Percentiles rank a stretch among this genome's conserved stretches.
phyloP scores from a whole-genome alignment of 345 rosid species.

The Euphorbia peplus region DNA sequence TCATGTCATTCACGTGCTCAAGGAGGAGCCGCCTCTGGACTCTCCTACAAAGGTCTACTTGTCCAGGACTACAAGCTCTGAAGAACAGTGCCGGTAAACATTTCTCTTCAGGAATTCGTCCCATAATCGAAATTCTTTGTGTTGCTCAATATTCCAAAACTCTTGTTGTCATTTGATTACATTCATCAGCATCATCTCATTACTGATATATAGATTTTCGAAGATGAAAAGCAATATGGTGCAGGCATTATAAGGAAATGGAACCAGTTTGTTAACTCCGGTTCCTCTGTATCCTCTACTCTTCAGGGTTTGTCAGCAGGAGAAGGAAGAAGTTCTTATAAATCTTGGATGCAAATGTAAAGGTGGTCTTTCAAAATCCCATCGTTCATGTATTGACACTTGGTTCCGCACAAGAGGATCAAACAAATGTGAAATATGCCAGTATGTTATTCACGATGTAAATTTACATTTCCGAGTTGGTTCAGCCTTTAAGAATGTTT shows the following conservation, averaged over 20 bases:
- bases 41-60: slow-evolving; percentile 50
- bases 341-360: slow-evolving; percentile 86
- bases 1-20: slow-evolving; percentile 17
- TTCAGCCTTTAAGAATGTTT: background rate
- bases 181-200: background rate
- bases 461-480: background rate
- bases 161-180: background rate
- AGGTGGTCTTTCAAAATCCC: slow-evolving; percentile 79
- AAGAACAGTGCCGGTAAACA: slow-evolving; percentile 73
- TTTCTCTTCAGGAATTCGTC: background rate
- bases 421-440: slow-evolving; percentile 90
- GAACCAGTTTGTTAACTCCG: background rate
- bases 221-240: background rate
- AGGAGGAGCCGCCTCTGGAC: slow-evolving; percentile 26
- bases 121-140: background rate
- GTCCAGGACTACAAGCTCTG: slow-evolving; percentile 54
- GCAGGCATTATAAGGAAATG: background rate
- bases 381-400: slow-evolving; percentile 74
- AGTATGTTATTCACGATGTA: slow-evolving; percentile 43
- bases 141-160: background rate
- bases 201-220: background rate
- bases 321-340: slow-evolving; percentile 73
- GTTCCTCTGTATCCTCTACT: slow-evolving; percentile 13
- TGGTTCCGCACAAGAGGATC: slow-evolving; percentile 89
- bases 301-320: slow-evolving; percentile 80